These are phyloP conservation scores for Elaphomyces granulatus DNA, from an alignment of 495 filamentous ascomycete genomes.

Conservation along the genomic window DNA sequence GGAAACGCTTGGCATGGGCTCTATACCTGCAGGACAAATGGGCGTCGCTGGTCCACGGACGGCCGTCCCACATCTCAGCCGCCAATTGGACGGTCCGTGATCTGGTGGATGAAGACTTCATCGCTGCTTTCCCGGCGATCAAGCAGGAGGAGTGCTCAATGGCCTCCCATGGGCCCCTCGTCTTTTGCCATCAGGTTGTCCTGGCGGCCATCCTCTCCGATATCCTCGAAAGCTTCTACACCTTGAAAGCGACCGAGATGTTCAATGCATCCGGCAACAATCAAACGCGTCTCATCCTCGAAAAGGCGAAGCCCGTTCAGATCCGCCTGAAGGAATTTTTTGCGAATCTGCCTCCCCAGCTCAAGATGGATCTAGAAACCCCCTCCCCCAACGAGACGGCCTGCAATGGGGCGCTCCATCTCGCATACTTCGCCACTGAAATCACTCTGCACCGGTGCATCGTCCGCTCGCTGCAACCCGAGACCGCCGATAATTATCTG, in stretches of 20 bases:
- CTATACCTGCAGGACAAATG: slow-evolving; percentile 48
- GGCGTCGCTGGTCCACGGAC: slow-evolving; percentile 41
- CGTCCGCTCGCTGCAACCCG: slow-evolving; percentile 34
- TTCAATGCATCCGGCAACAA: slow-evolving; percentile 35
- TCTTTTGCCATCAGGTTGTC: slow-evolving; percentile 45
- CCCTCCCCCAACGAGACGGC: slow-evolving; percentile 27
- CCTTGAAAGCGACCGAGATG: slow-evolving; percentile 39
- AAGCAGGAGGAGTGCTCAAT: background rate
- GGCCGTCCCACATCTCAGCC: slow-evolving; percentile 39
- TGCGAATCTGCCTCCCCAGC: slow-evolving; percentile 32
- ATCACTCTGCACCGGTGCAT: slow-evolving; percentile 48
- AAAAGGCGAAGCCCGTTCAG: slow-evolving; percentile 46
- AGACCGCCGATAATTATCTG: slow-evolving; percentile 40
- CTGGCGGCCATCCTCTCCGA: slow-evolving; percentile 46
- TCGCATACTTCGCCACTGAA: slow-evolving; percentile 47
- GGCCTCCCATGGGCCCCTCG: slow-evolving; percentile 29
- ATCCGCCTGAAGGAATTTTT: slow-evolving; percentile 47
- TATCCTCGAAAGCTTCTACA: slow-evolving; percentile 47
- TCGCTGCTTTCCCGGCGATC: slow-evolving; percentile 22
- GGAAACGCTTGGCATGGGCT: slow-evolving; percentile 45
- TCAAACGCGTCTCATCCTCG: slow-evolving; percentile 39
- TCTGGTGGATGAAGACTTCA: slow-evolving; percentile 38
- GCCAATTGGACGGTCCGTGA: slow-evolving; percentile 44
- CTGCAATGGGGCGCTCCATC: slow-evolving; percentile 40
- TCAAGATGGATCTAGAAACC: slow-evolving; percentile 38